phyloP scores from a whole-genome alignment of 2,329 filamentous ascomycete genomes.

The Ophiostoma pallidulum region DNA sequence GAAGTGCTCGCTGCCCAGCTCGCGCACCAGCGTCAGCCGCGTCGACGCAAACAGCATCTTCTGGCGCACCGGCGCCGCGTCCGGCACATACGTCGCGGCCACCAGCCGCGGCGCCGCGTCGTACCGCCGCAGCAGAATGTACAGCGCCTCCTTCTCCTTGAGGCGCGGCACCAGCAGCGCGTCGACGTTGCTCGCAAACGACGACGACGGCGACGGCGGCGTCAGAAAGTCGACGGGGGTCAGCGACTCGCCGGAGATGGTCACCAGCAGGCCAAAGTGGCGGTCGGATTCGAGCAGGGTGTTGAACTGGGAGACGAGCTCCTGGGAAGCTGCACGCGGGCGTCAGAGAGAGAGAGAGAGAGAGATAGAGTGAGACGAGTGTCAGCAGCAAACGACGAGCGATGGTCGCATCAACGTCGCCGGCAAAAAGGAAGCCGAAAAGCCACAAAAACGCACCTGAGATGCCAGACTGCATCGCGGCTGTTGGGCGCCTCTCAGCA shows the following conservation, averaged over 20 bases:
- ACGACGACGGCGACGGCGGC: constrained; percentile 41
- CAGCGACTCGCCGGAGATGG: constrained; percentile 60
- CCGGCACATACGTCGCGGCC: constrained; percentile 70
- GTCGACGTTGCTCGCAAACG: constrained; percentile 55
- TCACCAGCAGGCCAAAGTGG: constrained; percentile 62
- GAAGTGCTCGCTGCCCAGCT: constrained; percentile 72
- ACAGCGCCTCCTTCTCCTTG: constrained; percentile 57
- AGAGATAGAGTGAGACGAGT: constrained; percentile 2
- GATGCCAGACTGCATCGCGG: constrained; percentile 68
- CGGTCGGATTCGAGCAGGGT: constrained; percentile 50
- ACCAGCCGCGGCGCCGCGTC: constrained; percentile 49
- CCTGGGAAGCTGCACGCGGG: constrained; percentile 66
- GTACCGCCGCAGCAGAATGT: constrained; percentile 64
- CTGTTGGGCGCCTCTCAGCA: not conserved
- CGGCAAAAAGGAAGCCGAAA: too few relatives aligned
- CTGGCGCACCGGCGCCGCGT: constrained; percentile 67
- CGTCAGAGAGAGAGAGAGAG: too few relatives aligned
- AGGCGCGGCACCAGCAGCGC: constrained; percentile 52
- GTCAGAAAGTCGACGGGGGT: constrained; percentile 46
- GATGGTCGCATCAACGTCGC: too few relatives aligned
- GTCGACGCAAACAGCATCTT: constrained; percentile 83
- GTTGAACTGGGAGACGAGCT: constrained; percentile 67
- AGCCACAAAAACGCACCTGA: constrained; percentile 41
- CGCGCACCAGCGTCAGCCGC: constrained; percentile 62
- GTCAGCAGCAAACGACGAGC: not conserved